These are phyloP conservation scores for Xylaria hypoxylon DNA, from an alignment of 2,329 filamentous ascomycete species.

Conservation along the genomic window DNA sequence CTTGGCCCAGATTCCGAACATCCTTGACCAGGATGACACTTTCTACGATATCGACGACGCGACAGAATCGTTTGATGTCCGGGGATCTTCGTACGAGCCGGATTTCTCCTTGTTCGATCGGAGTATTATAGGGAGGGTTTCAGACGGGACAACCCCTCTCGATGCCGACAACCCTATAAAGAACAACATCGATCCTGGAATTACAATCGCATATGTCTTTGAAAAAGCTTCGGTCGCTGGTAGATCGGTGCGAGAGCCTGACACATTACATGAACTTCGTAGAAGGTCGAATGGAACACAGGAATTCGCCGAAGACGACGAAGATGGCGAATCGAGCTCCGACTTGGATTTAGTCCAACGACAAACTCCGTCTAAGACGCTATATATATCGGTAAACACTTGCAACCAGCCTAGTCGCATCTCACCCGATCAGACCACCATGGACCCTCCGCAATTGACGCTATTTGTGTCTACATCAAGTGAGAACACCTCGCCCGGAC, in stretches of 20 bases:
- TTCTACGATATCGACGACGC: constrained; percentile 39
- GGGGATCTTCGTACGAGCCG: constrained; percentile 63
- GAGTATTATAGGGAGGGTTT: constrained; percentile 71
- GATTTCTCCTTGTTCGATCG: constrained; percentile 71
- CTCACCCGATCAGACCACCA: constrained; percentile 56
- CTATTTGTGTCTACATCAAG: constrained; percentile 79
- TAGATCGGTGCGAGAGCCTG: constrained; percentile 44
- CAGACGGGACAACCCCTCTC: constrained; percentile 63
- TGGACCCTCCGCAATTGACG: constrained; percentile 76
- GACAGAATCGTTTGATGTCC: constrained; percentile 40
- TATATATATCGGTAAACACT: constrained; percentile 89
- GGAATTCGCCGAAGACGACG: constrained; percentile 36
- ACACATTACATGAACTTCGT: constrained; percentile 43
- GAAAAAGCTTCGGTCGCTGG: constrained; percentile 65
- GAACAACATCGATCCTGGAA: constrained; percentile 72
- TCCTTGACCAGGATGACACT: constrained; percentile 40
- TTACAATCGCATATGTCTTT: constrained; percentile 73
- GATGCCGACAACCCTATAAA: constrained; percentile 73
- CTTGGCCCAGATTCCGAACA: constrained; percentile 43
- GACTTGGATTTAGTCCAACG: constrained; percentile 42
- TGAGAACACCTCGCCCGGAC: constrained; percentile 74
- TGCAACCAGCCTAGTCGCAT: constrained; percentile 79
- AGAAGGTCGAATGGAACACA: constrained; percentile 42
- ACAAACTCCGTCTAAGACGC: constrained; percentile 56
- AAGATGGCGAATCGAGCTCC: constrained; percentile 36